Evolutionary conservation across 176 grass and related monocot genomes (phyloP).

Genomic region (Rhynchospora breviuscula): DNA sequence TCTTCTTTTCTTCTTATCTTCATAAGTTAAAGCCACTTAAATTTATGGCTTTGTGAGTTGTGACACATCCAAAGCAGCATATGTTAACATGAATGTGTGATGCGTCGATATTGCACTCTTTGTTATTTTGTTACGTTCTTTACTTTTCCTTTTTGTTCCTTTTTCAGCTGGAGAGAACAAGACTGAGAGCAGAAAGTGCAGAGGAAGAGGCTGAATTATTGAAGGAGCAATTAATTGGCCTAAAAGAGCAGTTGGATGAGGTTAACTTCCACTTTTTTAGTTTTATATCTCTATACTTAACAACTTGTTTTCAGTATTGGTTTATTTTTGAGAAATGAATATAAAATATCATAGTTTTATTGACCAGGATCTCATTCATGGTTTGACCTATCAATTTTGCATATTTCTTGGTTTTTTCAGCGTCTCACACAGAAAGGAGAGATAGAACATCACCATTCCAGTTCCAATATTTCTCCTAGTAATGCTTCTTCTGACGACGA

Average conservation of each 20-base stretch:
- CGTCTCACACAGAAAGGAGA: slow-evolving; percentile 50
- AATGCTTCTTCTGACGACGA: slow-evolving; percentile 58
- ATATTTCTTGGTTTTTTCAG: slow-evolving; percentile 33
- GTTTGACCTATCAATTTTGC: slow-evolving; percentile 18
- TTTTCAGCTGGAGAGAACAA: slow-evolving; percentile 64
- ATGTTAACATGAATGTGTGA: neutral
- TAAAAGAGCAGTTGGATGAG: slow-evolving; percentile 62
- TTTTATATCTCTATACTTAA: neutral
- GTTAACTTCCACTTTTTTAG: slow-evolving; percentile 30
- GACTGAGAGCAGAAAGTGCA: slow-evolving; percentile 60
- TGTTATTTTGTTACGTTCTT: slow-evolving; percentile 14
- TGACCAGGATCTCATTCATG: slow-evolving; percentile 29
- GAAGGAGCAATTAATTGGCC: slow-evolving; percentile 45
- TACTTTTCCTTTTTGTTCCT: slow-evolving; percentile 1
- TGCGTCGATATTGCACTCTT: slow-evolving; percentile 15
- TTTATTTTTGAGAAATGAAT: slow-evolving; percentile 7
- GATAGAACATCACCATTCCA: slow-evolving; percentile 43
- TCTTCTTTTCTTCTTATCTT: neutral
- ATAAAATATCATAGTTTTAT: slow-evolving; percentile 1
- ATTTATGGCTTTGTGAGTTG: neutral
- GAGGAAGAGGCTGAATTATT: slow-evolving; percentile 61
- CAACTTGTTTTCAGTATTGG: neutral
- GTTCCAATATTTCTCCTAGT: slow-evolving; percentile 31
- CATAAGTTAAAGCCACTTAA: neutral
- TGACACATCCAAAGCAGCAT: neutral